These are phyloP conservation scores for Talaromyces adpressus DNA, from an alignment of 495 filamentous ascomycete species.

Conservation along the genomic window DNA sequence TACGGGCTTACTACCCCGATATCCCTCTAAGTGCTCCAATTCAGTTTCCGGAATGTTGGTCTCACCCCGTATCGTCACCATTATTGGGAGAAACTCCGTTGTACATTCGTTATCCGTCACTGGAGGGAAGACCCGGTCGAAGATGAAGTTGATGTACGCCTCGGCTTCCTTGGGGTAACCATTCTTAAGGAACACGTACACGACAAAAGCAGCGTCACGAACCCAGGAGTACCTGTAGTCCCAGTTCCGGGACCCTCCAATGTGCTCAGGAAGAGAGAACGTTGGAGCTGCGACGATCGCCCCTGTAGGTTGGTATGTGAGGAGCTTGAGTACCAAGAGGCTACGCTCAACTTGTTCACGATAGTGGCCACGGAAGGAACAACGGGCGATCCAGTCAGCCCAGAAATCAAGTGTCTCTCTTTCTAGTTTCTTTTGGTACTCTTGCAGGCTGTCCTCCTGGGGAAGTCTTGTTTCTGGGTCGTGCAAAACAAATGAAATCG, in stretches of 20 bases:
- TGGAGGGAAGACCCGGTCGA: constrained; percentile 49
- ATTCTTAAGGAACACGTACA: constrained; percentile 66
- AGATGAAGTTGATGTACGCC: constrained; percentile 68
- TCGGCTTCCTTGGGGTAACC: constrained; percentile 71
- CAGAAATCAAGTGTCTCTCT: constrained; percentile 59
- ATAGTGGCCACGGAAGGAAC: constrained; percentile 62
- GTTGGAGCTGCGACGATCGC: constrained; percentile 50
- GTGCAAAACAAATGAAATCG: constrained; percentile 58
- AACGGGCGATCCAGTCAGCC: constrained; percentile 63
- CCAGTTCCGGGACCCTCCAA: constrained; percentile 68
- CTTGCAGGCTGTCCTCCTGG: too few species aligned
- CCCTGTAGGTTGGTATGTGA: constrained; percentile 58
- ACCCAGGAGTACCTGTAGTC: constrained; percentile 73
- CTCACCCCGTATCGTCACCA: constrained; percentile 68
- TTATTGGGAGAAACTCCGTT: constrained; percentile 58
- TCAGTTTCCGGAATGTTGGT: constrained; percentile 63
- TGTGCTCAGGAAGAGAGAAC: constrained; percentile 66
- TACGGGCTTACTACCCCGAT: constrained; percentile 58
- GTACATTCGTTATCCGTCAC: constrained; percentile 26
- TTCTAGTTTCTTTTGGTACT: too few species aligned
- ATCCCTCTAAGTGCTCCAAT: constrained; percentile 59
- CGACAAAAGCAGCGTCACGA: constrained; percentile 64
- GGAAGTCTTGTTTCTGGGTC: constrained; percentile 41
- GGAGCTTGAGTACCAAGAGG: constrained; percentile 62
- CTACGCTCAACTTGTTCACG: constrained; percentile 59